Percentiles rank a stretch among this genome's conserved stretches.
phyloP scores from a whole-genome alignment of 768 basidiomycete genomes.

The Lepiota brunneoincarnata region DNA sequence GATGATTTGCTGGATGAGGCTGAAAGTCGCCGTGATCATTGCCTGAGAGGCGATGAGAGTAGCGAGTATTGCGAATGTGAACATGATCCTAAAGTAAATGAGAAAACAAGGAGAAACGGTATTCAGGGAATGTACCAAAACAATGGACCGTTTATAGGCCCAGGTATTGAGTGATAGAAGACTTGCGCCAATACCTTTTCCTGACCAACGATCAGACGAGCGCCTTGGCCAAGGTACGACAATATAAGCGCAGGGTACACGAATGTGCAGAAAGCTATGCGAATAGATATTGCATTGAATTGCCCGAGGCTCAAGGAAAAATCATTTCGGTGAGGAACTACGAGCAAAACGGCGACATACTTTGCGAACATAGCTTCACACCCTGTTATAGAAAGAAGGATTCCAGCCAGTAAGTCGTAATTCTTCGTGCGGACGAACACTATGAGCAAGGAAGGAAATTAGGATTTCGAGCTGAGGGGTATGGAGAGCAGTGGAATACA shows the following conservation, averaged over 20 bases:
- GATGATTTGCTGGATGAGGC: slow-evolving; percentile 61
- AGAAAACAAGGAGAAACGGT: not conserved
- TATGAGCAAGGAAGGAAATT: slow-evolving; percentile 17
- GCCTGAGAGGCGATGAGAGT: slow-evolving; percentile 66
- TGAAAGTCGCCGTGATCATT: slow-evolving; percentile 68
- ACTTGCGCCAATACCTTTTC: slow-evolving; percentile 48
- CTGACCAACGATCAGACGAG: slow-evolving; percentile 52
- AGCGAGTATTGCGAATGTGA: slow-evolving; percentile 60
- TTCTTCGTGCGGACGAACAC: slow-evolving; percentile 65
- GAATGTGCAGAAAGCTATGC: slow-evolving; percentile 49
- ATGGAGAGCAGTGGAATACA: slow-evolving; percentile 25
- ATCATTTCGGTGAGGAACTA: not conserved
- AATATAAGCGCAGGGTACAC: slow-evolving; percentile 62
- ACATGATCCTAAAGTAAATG: slow-evolving; percentile 48
- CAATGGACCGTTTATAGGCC: slow-evolving; percentile 44
- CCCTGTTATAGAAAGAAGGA: slow-evolving; percentile 67
- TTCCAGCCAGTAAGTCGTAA: slow-evolving; percentile 59
- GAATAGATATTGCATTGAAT: slow-evolving; percentile 61
- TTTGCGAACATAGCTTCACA: slow-evolving; percentile 70
- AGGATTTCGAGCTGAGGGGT: too few relatives aligned
- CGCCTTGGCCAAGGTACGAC: slow-evolving; percentile 72
- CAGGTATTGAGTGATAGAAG: slow-evolving; percentile 68
- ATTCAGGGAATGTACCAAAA: slow-evolving; percentile 45
- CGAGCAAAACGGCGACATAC: slow-evolving; percentile 28
- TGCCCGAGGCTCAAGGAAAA: slow-evolving; percentile 51